Evolutionary conservation across 2,329 filamentous ascomycete species (phyloP), one percentile per base, ranked within the genome.

Genomic region (Emericellopsis cladophorae): DNA sequence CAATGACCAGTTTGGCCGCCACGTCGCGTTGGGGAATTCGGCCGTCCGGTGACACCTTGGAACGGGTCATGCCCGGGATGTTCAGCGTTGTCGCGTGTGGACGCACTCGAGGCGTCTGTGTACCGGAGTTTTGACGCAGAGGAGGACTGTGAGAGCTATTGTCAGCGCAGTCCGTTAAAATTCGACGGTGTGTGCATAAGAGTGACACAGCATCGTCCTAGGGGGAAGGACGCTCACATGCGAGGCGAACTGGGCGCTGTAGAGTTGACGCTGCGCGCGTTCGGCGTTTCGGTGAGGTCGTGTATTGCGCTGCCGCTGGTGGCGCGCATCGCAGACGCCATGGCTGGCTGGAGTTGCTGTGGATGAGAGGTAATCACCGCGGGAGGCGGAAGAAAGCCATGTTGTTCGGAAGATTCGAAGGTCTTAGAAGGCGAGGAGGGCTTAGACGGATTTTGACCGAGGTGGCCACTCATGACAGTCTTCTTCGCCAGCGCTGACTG

Each of bases 11-110:
- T 69, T 98, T 98, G 33, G 92, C 84, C 39, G 89, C 92, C 39
- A 98, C 84, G 72, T 98, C 92, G 54, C 90, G 76, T 56, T 90
- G 81, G 42, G 92, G 83, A 51, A 98, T 98, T 53, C 86, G 80
- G 49, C 92, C 92, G 60, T 98, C 92, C 8, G 92, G 92, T 2
- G 92, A 98, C 38, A 94, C 87, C 55, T 87, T 87, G 45, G 90
- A 96, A 54, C 88, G 84, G 44, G 92, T 98, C 69, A 98, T 79
- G 49, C 92, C 92, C 43, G 92, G 92, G 45, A 98, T 95, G 59
- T 95, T 94, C 53, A 96, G 79, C 12, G 92, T 95, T 14, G 92
- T 96, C 9, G 92, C 88, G 60, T 93, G 87, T 18, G 81, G 74
- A 48, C 82, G 78, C 38, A 87, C 74, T 48, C 84, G 74, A 23